A percentile compares a stretch with the other conserved stretches of the same genome.
phyloP scores from a whole-genome alignment of 192 early-diverging fungal species.

The Piromyces finnis region DNA sequence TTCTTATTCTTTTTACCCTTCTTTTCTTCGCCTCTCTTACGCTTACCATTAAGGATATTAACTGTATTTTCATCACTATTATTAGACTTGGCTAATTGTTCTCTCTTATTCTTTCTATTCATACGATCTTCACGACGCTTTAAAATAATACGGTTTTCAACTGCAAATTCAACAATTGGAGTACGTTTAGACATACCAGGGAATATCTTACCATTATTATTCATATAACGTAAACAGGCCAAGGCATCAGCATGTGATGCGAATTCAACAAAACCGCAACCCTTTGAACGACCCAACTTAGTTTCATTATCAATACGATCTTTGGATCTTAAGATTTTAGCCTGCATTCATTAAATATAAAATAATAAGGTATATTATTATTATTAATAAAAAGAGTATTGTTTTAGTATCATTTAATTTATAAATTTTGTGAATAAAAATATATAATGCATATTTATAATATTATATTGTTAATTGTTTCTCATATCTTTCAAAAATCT shows the following conservation, averaged over 20 bases:
- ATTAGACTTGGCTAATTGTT: background rate
- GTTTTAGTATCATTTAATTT: too few species aligned
- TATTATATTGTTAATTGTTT: too few species aligned
- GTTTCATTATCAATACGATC: constrained; percentile 60
- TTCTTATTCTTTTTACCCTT: background rate
- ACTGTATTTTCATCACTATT: background rate
- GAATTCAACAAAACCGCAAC: constrained; percentile 91
- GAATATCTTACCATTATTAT: constrained; percentile 39
- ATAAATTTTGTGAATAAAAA: too few species aligned
- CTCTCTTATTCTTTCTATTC: background rate
- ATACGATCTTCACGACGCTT: constrained; percentile 40
- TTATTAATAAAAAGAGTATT: too few species aligned
- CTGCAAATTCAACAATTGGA: constrained; percentile 77
- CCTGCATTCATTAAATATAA: constrained; percentile 5
- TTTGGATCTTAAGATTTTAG: constrained; percentile 61
- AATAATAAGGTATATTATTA: too few species aligned
- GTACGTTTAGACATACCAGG: constrained; percentile 26
- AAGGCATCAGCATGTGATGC: constrained; percentile 72
- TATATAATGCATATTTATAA: too few species aligned
- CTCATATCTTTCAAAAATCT: too few species aligned
- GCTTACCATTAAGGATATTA: background rate
- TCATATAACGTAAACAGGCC: constrained; percentile 78
- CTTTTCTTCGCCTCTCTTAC: background rate
- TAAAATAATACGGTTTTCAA: constrained; percentile 70
- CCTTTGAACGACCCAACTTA: constrained; percentile 51